phyloP scores from a whole-genome alignment of 805 yeast genomes.

The Candida nemodendra region DNA sequence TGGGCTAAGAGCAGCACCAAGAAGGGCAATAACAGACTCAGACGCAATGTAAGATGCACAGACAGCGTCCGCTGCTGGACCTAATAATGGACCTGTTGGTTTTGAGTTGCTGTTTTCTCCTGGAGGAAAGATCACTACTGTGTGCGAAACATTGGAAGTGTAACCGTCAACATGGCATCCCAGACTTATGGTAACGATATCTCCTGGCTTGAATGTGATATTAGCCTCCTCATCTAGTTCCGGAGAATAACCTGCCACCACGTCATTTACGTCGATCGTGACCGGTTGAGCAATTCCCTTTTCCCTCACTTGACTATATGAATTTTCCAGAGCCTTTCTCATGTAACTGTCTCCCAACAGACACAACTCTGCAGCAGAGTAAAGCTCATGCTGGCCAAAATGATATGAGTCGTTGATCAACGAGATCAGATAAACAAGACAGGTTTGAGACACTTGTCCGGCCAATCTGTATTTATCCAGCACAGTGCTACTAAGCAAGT shows the following conservation, averaged over 20 bases:
- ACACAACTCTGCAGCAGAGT: constrained; percentile 71
- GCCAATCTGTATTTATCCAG: constrained; percentile 84
- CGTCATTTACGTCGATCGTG: constrained; percentile 78
- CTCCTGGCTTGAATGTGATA: constrained; percentile 64
- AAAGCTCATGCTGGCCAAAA: constrained; percentile 44
- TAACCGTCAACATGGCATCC: constrained; percentile 97
- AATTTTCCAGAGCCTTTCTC: constrained; percentile 53
- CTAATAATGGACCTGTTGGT: constrained; percentile 79
- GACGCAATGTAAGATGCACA: constrained; percentile 88
- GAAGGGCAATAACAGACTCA: constrained; percentile 76
- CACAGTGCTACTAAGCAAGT: constrained; percentile 58
- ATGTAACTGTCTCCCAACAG: constrained; percentile 77
- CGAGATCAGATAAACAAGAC: constrained; percentile 60
- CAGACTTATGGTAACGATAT: constrained; percentile 76
- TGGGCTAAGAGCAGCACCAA: constrained; percentile 72
- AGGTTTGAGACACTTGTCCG: constrained; percentile 85
- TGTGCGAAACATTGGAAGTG: constrained; percentile 83
- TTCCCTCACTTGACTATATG: constrained; percentile 68
- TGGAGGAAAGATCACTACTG: constrained; percentile 78
- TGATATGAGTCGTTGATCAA: constrained; percentile 78
- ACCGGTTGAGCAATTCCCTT: constrained; percentile 95
- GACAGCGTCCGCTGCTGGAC: constrained; percentile 83
- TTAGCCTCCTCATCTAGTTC: constrained; percentile 63
- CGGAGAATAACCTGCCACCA: constrained; percentile 79
- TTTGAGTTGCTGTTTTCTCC: constrained; percentile 37